Evolutionary conservation across 345 rosid species (phyloP), one percentile per base, ranked within the genome.

Genomic region (Draba incana): DNA sequence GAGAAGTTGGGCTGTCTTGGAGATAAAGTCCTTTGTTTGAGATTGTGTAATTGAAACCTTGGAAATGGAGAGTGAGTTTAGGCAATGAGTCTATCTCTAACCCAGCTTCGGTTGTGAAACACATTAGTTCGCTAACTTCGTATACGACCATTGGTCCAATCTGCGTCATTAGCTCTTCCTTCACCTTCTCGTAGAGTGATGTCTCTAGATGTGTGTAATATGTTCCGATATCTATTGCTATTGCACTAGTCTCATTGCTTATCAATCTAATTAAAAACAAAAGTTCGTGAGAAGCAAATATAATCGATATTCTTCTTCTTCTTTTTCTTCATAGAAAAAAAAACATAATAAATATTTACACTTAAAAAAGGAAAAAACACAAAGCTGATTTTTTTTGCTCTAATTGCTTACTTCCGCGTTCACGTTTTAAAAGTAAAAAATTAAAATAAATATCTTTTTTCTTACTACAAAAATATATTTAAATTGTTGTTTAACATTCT

Each of bases 21-120:
- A 75, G 35, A 75, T 75, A 75, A 28, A 69, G 25, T 27, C 78
- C 78, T 46, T 69, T 69, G 70, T 75, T 75, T 45, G 78, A 62
- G 44, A 75, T 55, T 13, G 70, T 68, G 60, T 38, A 75, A 56
- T 62, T 35, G 15, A 61, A 55, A 31, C 75, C 69, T 63, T 54
- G 74, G 4, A 75, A 39, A 39, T 69, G 64, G 6, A 75, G 47
- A 37, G 75, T 75, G 41, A 62, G 50, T 57, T 42, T 69, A 3
- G 78, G 78, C 4, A 75, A 39, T 39, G 78, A 54, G 0, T 75
- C 78, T 45, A 68, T 68, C 5, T 68, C 75, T 56, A 75, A 46
- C 3, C 35, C 53, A 15, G n/a, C 66, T 5, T 39, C 64, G 23
- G 69, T 61, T 48, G 75, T 62, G 55, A 75, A 69, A 69, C 78